Percentiles rank a stretch among this genome's conserved stretches.
phyloP scores from a whole-genome alignment of 345 rosid genomes.

The Noccaea caerulescens region DNA sequence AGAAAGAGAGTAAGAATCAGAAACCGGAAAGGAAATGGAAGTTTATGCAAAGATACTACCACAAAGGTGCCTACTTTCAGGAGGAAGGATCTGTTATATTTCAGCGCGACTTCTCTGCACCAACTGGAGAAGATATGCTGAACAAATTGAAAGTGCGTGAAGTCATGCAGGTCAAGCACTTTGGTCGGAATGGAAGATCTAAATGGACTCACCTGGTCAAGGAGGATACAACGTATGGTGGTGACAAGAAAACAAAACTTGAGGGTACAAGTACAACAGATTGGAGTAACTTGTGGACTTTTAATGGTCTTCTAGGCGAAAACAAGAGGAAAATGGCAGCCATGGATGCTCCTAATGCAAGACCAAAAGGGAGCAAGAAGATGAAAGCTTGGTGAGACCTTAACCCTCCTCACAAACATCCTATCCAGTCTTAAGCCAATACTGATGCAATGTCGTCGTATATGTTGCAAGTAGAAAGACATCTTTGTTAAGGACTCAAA shows the following conservation, averaged over 20 bases:
- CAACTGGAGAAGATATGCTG: conserved; percentile 73
- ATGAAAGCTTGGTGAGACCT: conserved; percentile 72
- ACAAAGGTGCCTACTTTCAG: conserved; percentile 74
- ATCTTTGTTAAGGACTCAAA: not conserved
- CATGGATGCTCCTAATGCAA: conserved; percentile 55
- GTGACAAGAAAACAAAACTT: not conserved
- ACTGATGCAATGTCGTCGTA: not conserved
- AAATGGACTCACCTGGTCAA: conserved; percentile 78
- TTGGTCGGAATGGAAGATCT: conserved; percentile 71
- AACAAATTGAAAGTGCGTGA: conserved; percentile 55
- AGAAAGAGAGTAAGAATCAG: conserved; percentile 63
- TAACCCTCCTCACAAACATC: no score
- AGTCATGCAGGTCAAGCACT: conserved; percentile 68
- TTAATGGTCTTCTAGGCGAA: conserved; percentile 60
- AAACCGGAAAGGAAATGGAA: conserved; percentile 61
- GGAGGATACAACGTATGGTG: conserved; percentile 46
- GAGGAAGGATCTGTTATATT: conserved; percentile 50
- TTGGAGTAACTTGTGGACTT: conserved; percentile 46
- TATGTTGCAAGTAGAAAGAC: not conserved
- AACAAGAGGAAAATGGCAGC: conserved; percentile 72
- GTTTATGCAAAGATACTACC: conserved; percentile 74
- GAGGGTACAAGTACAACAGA: not conserved
- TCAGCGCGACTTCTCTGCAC: conserved; percentile 61
- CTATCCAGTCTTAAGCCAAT: not conserved
- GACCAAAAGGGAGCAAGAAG: conserved; percentile 75